phyloP scores from a whole-genome alignment of 257 asterid species.

The Nicotiana undulata region DNA sequence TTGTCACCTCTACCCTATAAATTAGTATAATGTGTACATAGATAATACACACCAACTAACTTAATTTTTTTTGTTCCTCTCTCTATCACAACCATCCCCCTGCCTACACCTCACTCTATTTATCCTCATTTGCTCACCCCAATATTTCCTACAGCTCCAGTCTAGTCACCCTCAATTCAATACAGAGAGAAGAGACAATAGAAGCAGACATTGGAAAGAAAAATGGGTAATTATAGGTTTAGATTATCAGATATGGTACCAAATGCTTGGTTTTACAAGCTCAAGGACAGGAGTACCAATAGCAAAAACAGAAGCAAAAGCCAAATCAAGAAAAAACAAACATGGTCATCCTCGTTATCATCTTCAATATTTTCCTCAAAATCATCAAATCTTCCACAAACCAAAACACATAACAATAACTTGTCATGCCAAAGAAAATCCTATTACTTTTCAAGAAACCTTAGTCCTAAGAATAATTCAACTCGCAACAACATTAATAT shows the following conservation, averaged over 20 bases:
- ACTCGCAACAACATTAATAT: background rate
- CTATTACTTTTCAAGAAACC: constrained; percentile 45
- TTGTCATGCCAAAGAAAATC: constrained; percentile 54
- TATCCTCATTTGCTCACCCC: background rate
- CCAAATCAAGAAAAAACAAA: constrained; percentile 13
- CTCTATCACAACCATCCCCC: background rate
- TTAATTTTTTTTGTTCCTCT: no score
- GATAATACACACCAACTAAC: background rate
- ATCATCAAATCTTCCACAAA: background rate
- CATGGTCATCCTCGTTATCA: constrained; percentile 5
- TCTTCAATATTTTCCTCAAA: constrained; percentile 10
- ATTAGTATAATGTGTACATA: background rate
- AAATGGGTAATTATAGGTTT: constrained; percentile 65
- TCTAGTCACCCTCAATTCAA: background rate
- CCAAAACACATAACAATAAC: background rate
- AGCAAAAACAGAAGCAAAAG: constrained; percentile 13
- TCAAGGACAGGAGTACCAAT: constrained; percentile 30
- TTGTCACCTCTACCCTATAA: background rate
- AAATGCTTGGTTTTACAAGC: constrained; percentile 74
- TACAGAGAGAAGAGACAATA: background rate
- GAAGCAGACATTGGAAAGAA: background rate
- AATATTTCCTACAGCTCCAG: background rate
- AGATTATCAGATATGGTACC: constrained; percentile 67
- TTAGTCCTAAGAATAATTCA: background rate
- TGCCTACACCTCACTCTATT: background rate